phyloP scores from a whole-genome alignment of 805 yeast species.

The Cyberlindnera lachancei region DNA sequence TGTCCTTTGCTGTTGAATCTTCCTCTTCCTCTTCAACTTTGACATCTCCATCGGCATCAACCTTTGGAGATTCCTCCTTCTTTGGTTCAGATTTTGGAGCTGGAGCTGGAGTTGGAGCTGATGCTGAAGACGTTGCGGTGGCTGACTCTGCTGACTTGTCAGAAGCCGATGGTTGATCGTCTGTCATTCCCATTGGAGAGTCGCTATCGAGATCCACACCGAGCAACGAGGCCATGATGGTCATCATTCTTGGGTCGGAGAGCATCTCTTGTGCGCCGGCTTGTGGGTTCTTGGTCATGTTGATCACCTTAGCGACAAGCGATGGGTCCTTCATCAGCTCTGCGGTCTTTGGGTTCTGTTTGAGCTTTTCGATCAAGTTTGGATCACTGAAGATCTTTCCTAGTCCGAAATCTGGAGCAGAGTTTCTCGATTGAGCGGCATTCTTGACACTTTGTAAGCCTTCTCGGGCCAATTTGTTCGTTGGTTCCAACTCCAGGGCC shows the following conservation, averaged over 20 bases:
- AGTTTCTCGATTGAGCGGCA: constrained; percentile 41
- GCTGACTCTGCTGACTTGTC: constrained; percentile 13
- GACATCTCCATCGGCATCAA: constrained; percentile 28
- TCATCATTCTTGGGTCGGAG: constrained; percentile 81
- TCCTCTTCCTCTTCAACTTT: constrained; percentile 17
- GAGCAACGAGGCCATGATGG: constrained; percentile 75
- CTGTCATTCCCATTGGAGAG: constrained; percentile 16
- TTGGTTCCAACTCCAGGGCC: constrained; percentile 74
- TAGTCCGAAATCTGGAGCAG: constrained; percentile 64
- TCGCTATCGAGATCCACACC: constrained; percentile 62
- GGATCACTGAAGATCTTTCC: constrained; percentile 79
- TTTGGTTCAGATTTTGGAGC: constrained; percentile 20
- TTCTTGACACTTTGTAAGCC: constrained; percentile 69
- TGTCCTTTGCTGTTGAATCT: constrained; percentile 9
- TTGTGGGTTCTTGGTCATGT: constrained; percentile 65
- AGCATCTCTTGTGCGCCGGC: constrained; percentile 63
- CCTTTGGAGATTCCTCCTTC: constrained; percentile 13
- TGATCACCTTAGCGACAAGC: constrained; percentile 60
- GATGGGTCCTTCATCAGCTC: constrained; percentile 83
- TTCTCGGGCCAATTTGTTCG: constrained; percentile 78
- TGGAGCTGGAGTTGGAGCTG: constrained; percentile 16
- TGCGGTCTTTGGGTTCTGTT: constrained; percentile 78
- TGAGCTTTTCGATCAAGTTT: constrained; percentile 63
- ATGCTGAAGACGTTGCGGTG: constrained; percentile 17
- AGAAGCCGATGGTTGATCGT: constrained; percentile 17